Base-by-base conservation (phyloP, 495 filamentous ascomycete genomes). In the Halenospora varia region DNA sequence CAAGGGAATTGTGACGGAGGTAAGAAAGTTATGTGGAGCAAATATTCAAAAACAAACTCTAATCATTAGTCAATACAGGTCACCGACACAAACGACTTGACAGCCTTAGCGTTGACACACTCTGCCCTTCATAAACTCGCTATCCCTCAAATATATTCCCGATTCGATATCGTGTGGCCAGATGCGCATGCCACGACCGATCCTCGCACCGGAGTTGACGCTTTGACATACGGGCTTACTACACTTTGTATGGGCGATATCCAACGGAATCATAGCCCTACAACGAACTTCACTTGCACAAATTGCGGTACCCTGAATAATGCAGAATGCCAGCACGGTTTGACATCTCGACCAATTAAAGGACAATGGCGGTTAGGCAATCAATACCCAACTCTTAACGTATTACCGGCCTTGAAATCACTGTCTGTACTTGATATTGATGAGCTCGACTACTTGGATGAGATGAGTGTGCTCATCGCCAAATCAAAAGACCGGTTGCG, bases 121-220 rank as follows among this genome's bases (percentile, higher is more conserved):
- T 92, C 90, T 17, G 82, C 86, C 17, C 80, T 97, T 13, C 89
- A 96, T 72, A 73, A 76, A 40, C 77, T 97, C 44, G 84, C 88
- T 0, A 87, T 92, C 11, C 90, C 91, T 10, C 82, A 87, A 51
- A 95, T 97, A 65, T 97, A 97, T 69, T 88, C 89, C 1, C 84
- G 89, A 23, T 96, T 97, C 68, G 90, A 96, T 67, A 96, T 96
- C 59, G 87, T 94, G 40, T 97, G 92, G 92, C 93, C 92, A 0
- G 90, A 95, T 61, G 82, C 79, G 4, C 73, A 80, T 45, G 73
- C 79, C 19, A 72, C 82, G 2, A 75, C 82, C 2, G 85, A 89
- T 56, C 82, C 88, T 49, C 79, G 85, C 11, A 81, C 83, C 24
- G 90, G 88, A 41, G 90, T 96, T 25, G 92, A 96, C 75, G 92